Percentiles rank a stretch among this genome's conserved stretches.
phyloP scores from a whole-genome alignment of 495 filamentous ascomycete genomes.

The Xylaria grammica region DNA sequence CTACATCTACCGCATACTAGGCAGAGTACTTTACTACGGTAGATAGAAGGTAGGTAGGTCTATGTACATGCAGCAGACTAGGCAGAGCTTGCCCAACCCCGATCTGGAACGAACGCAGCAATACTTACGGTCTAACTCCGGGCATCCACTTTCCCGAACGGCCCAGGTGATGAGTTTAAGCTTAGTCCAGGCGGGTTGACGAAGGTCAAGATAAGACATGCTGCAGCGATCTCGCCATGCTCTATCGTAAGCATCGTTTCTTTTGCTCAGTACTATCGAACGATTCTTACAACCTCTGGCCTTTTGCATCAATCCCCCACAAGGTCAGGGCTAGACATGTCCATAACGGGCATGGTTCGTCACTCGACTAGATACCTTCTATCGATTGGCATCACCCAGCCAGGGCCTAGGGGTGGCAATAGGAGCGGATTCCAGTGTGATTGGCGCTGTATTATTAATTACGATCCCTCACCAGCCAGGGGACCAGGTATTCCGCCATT shows the following conservation, averaged over 20 bases:
- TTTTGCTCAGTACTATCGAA: conserved; percentile 29
- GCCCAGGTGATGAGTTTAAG: conserved; percentile 14
- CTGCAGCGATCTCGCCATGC: conserved; percentile 11
- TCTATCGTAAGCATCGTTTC: conserved; percentile 19
- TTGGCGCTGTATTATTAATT: conserved; percentile 13
- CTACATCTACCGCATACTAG: background rate
- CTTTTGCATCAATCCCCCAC: conserved; percentile 16
- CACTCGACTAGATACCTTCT: conserved; percentile 8
- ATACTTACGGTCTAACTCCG: conserved; percentile 18
- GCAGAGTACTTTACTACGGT: no score
- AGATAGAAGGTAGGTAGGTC: background rate
- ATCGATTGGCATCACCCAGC: conserved; percentile 24
- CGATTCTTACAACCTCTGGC: conserved; percentile 18
- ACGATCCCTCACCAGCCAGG: conserved; percentile 11
- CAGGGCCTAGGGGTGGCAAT: conserved; percentile 5
- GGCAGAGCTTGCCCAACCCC: conserved; percentile 17
- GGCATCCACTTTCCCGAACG: conserved; percentile 19
- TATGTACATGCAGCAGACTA: background rate
- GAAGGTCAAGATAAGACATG: conserved; percentile 19
- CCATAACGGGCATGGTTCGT: conserved; percentile 19
- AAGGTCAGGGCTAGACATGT: conserved; percentile 7
- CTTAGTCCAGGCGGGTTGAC: conserved; percentile 9
- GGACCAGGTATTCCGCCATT: conserved; percentile 16
- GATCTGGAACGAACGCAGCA: conserved; percentile 18
- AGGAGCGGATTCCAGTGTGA: conserved; percentile 15